Conservation (phyloP, 2,329 filamentous ascomycete genomes). For the Calonectria hongkongensis region DNA sequence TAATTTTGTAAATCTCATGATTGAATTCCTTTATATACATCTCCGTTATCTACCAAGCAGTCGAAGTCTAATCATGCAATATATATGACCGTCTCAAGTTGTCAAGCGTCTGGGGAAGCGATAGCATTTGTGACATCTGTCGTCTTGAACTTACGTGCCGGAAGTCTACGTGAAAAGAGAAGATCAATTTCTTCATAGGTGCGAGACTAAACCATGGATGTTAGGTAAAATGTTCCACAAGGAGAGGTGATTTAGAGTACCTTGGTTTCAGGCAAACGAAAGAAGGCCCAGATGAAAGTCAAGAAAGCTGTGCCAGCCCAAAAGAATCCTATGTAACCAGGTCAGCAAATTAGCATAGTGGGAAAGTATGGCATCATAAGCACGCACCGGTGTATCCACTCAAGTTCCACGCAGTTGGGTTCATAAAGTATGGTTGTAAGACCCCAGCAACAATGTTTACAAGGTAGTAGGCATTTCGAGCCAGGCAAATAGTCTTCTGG, state of each 20-base stretch:
- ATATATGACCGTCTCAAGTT: too few relatives aligned
- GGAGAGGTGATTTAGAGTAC: background rate
- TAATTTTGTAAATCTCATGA: too few relatives aligned
- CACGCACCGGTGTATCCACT: too few relatives aligned
- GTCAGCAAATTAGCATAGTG: constrained; percentile 13
- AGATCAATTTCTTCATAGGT: constrained; percentile 38
- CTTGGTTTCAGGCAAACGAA: constrained; percentile 69
- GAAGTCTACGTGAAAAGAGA: constrained; percentile 35
- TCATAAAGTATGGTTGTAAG: constrained; percentile 59
- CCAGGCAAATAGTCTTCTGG: constrained; percentile 58
- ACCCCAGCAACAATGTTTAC: constrained; percentile 48
- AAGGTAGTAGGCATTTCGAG: constrained; percentile 53
- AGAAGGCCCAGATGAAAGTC: constrained; percentile 61
- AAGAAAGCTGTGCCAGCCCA: constrained; percentile 52
- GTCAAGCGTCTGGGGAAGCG: too few relatives aligned
- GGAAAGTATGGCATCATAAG: too few relatives aligned
- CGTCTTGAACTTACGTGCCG: constrained; percentile 29
- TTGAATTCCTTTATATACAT: too few relatives aligned
- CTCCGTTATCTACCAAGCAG: too few relatives aligned
- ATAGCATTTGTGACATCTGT: background rate
- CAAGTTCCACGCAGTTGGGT: constrained; percentile 61
- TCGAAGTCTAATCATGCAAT: too few relatives aligned
- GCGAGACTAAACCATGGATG: background rate
- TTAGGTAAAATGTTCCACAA: background rate
- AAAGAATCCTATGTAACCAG: constrained; percentile 59